Base-by-base conservation (phyloP, 2,329 filamentous ascomycete genomes). In the Tolypocladium pustulatum region DNA sequence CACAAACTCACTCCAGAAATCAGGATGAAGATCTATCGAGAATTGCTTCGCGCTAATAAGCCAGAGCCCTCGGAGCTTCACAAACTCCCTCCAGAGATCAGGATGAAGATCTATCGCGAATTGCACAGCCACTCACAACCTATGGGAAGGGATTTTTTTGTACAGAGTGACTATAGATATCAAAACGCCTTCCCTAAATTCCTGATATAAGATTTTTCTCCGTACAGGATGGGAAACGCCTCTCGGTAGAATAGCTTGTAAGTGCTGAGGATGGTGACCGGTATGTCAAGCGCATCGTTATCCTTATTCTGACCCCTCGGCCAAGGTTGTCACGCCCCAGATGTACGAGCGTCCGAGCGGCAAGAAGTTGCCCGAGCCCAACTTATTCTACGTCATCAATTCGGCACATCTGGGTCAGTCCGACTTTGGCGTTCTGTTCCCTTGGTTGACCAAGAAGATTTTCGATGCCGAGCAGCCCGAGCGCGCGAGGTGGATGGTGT, bases 351-450 rank as follows among this genome's bases (percentile, higher is more conserved):
- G 75, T 3, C 72, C 72, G 4, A 73, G 74, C 58, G 77, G 76
- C 10, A 69, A 75, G 34, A 71, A 68, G 58, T 70, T 81, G 17
- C 65, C 73, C 0, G 76, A 79, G 58, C 86, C 90, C 5, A 81
- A 86, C 64, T 83, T 93, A 66, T 95, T 89, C 74, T 93, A 90
- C 69, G 85, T 90, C 3, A 70, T 79, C 17, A 77, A 81, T 52
- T 88, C 86, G n/a, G 89, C 90, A 0, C 91, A 96, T 69, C 80
- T 95, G 32, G 90, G 82, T 59, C 91, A 95, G 72, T 89, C 85
- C 27, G 91, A 96, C 67, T 95, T 94, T 65, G 91, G 89, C 40
- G 75, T 94, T 30, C 73, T 96, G 27, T 95, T 95, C 67, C 90
- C 90, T 0, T 88, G 86, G 80, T 65, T 86, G 54, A 84, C 81